phyloP scores from a whole-genome alignment of 106 monocot species.

The Dactylorhiza incarnata region DNA sequence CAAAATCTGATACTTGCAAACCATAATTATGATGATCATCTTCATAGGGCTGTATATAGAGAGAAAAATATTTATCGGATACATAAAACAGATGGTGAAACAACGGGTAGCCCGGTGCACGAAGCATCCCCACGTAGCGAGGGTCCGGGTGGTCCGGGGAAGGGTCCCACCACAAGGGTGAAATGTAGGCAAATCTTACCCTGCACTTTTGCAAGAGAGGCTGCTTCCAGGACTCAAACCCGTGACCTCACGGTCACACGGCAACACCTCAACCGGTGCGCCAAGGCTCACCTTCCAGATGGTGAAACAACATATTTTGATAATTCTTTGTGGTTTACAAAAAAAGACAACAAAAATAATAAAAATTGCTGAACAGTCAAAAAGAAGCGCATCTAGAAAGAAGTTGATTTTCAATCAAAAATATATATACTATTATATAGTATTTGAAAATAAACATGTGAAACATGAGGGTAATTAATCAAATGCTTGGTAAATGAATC shows the following conservation, averaged over 20 bases:
- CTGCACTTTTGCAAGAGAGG: no score
- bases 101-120: no score
- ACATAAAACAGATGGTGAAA: not conserved
- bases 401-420: not conserved
- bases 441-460: not conserved
- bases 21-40: constrained; percentile 65
- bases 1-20: constrained; percentile 55
- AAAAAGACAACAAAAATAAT: not conserved
- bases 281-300: no score
- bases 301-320: not conserved
- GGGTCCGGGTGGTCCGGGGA: no score
- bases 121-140: no score
- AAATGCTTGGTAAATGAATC: not conserved
- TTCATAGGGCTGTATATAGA: constrained; percentile 53
- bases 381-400: not conserved
- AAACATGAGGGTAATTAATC: not conserved
- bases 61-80: constrained; percentile 2
- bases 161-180: no score
- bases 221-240: no score
- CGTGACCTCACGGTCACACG: no score
- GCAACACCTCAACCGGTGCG: no score
- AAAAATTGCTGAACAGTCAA: not conserved
- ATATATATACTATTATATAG: no score
- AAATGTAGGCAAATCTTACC: no score
- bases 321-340: not conserved